phyloP scores from a whole-genome alignment of 441 rosid species.

The Gossypium schwendimanii region DNA sequence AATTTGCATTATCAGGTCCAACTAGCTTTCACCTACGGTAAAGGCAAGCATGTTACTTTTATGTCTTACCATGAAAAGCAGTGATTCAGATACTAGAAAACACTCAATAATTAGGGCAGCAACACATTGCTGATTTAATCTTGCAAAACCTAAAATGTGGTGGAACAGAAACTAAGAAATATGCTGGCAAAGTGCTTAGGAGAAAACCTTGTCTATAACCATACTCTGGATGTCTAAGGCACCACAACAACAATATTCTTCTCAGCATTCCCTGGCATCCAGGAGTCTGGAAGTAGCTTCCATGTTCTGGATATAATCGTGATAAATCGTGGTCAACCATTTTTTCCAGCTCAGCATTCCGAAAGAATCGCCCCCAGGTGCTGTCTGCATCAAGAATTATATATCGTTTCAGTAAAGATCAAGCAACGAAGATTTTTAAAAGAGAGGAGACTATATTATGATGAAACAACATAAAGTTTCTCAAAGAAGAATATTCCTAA shows the following conservation, averaged over 20 bases:
- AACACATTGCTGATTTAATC: neutral
- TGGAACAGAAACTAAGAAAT: neutral
- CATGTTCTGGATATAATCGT: conserved; percentile 86
- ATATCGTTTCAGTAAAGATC: neutral
- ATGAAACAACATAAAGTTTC: neutral
- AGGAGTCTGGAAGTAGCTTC: conserved; percentile 81
- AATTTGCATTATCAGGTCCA: neutral
- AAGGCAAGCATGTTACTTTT: neutral
- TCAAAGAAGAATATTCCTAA: neutral
- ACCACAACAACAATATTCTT: conserved; percentile 78
- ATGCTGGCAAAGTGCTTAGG: neutral
- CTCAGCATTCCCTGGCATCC: conserved; percentile 93
- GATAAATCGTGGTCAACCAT: conserved; percentile 88
- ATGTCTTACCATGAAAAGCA: neutral
- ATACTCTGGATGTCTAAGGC: conserved; percentile 77
- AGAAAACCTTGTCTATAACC: conserved; percentile 82
- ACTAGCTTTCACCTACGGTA: neutral
- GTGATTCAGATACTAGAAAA: neutral
- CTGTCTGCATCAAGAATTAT: conserved; percentile 50
- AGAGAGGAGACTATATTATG: neutral
- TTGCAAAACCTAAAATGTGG: neutral
- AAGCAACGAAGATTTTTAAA: neutral
- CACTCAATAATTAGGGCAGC: neutral
- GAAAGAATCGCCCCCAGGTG: conserved; percentile 89
- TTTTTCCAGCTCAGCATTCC: conserved; percentile 84